Percentiles rank a stretch among this genome's conserved stretches.
These are phyloP conservation scores for Bothriochloa decipiens DNA, from an alignment of 176 grass and related monocot species.

Conservation along the genomic window DNA sequence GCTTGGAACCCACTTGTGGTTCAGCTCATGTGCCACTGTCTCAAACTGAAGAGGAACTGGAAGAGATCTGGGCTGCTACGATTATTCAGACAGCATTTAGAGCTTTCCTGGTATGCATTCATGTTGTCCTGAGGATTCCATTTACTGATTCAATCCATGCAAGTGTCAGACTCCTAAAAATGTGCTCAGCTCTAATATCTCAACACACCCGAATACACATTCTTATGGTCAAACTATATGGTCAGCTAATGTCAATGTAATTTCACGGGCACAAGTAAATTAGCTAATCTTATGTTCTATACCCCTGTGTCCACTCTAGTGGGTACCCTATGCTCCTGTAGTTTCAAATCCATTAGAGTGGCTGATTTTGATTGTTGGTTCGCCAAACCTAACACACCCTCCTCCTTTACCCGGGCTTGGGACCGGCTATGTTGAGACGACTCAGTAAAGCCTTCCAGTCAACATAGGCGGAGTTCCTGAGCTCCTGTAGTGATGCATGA, in stretches of 20 bases:
- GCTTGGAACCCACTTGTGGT: slow-evolving; percentile 41
- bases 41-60: slow-evolving; percentile 56
- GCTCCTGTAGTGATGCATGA: background rate
- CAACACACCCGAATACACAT: background rate
- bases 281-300: slow-evolving; percentile 2
- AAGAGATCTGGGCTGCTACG: slow-evolving; percentile 73
- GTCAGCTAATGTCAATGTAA: too few species aligned
- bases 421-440: too few species aligned
- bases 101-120: slow-evolving; percentile 83
- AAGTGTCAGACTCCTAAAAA: slow-evolving; percentile 9
- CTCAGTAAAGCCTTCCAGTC: too few species aligned
- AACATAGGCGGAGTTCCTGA: too few species aligned
- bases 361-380: too few species aligned
- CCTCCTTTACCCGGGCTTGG: too few species aligned
- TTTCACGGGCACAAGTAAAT: too few species aligned
- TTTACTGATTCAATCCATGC: background rate
- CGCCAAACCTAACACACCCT: too few species aligned
- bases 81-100: slow-evolving; percentile 89
- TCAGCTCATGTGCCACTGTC: slow-evolving; percentile 35
- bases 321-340: background rate
- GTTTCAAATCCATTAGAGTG: too few species aligned
- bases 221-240: too few species aligned
- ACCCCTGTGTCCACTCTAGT: background rate
- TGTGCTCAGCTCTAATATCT: background rate
- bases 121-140: background rate